These are phyloP conservation scores for Bidens hawaiensis DNA, from an alignment of 140 eudicot genomes.

Conservation along the genomic window DNA sequence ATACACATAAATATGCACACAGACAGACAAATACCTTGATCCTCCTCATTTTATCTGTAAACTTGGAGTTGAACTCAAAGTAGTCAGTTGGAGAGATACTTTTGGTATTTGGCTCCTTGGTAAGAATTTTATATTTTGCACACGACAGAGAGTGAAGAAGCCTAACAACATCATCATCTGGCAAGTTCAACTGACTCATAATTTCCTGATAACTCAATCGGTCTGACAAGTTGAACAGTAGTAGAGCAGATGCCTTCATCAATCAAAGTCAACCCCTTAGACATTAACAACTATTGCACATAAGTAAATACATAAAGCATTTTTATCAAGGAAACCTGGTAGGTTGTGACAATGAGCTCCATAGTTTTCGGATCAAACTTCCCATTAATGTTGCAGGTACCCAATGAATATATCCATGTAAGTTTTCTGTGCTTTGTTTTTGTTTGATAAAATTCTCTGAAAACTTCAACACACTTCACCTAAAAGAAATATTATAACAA, in stretches of 20 bases:
- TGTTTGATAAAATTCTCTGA: slow-evolving; percentile 76
- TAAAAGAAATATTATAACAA: slow-evolving; percentile 22
- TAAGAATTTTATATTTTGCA: slow-evolving; percentile 87
- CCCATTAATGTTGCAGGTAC: slow-evolving; percentile 84
- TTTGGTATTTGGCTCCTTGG: slow-evolving; percentile 82
- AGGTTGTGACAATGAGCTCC: slow-evolving; percentile 84
- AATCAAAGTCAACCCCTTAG: neutral
- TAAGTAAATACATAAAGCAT: neutral
- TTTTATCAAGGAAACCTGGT: slow-evolving; percentile 52
- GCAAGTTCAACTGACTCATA: slow-evolving; percentile 65
- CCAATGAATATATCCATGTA: slow-evolving; percentile 92
- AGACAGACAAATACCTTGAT: slow-evolving; percentile 52
- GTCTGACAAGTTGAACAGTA: slow-evolving; percentile 78
- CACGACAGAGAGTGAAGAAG: slow-evolving; percentile 93
- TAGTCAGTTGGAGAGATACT: slow-evolving; percentile 69
- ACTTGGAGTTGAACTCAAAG: slow-evolving; percentile 80
- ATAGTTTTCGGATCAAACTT: slow-evolving; percentile 74
- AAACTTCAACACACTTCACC: slow-evolving; percentile 94
- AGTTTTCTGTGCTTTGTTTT: slow-evolving; percentile 90
- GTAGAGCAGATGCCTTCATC: slow-evolving; percentile 77
- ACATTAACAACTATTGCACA: neutral
- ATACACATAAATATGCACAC: neutral
- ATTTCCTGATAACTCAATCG: slow-evolving; percentile 82
- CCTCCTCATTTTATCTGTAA: slow-evolving; percentile 93
- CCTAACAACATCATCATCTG: slow-evolving; percentile 87